Percentiles rank a stretch among this genome's conserved stretches.
Conservation (phyloP, 805 yeast genomes). For the Candida boleticola region DNA sequence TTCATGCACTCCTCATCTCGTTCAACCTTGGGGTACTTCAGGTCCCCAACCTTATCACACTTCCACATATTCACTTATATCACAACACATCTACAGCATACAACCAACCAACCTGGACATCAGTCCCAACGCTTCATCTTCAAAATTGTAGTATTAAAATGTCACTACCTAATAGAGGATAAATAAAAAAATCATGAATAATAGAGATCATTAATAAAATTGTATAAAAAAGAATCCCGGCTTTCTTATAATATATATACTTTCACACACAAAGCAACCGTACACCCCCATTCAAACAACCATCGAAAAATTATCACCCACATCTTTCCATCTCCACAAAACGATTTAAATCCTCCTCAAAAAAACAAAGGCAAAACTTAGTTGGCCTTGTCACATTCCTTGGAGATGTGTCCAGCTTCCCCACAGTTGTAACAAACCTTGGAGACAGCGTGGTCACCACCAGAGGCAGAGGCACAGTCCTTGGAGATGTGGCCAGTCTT, state of each 20-base stretch:
- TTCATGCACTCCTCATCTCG: background rate
- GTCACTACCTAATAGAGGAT: background rate
- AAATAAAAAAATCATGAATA: constrained; percentile 5
- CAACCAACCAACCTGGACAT: too few species aligned
- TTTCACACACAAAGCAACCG: constrained; percentile 4
- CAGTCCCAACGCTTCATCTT: background rate
- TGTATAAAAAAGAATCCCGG: constrained; percentile 8
- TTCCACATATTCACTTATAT: too few species aligned
- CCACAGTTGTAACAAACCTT: constrained; percentile 76
- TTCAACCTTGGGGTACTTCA: background rate
- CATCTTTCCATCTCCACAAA: background rate
- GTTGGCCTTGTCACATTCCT: constrained; percentile 50
- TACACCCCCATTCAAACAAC: constrained; percentile 3
- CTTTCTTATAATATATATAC: constrained; percentile 1
- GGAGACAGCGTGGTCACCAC: constrained; percentile 42
- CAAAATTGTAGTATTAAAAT: background rate
- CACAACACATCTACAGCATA: too few species aligned
- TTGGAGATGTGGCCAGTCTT: constrained; percentile 84
- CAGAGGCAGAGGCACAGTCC: constrained; percentile 65
- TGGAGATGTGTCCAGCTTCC: constrained; percentile 83
- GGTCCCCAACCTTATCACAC: too few species aligned
- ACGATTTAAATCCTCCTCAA: background rate
- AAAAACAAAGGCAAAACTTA: constrained; percentile 5
- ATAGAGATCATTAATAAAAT: constrained; percentile 7
- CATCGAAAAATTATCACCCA: background rate